A percentile compares a stretch with the other conserved stretches of the same genome.
phyloP scores from a whole-genome alignment of 2,329 filamentous ascomycete genomes.

The Periconia macrospinosa region DNA sequence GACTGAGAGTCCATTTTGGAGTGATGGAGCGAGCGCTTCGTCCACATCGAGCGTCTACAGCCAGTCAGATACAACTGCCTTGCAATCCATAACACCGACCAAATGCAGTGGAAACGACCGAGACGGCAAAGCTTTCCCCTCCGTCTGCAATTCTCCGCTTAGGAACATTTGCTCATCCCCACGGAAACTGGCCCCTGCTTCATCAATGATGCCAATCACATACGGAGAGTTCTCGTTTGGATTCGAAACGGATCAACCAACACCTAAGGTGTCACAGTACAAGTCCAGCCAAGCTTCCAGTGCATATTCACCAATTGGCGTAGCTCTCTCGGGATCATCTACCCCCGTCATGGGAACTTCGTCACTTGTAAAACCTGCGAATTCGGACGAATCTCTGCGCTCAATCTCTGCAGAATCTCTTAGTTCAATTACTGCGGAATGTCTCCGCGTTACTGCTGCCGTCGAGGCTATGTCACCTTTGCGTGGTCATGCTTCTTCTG shows the following conservation, averaged over 20 bases:
- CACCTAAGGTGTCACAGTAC: neutral
- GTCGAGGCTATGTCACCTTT: conserved; percentile 1
- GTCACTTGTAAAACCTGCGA: neutral
- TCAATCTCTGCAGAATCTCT: neutral
- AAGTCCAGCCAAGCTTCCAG: neutral
- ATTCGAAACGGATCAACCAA: conserved; percentile 3
- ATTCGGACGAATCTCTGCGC: neutral
- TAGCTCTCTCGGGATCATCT: conserved; percentile 7
- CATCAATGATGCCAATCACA: conserved; percentile 5
- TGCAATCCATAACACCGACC: conserved; percentile 7
- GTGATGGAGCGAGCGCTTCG: conserved; percentile 26
- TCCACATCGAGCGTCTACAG: conserved; percentile 33
- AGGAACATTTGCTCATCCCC: conserved; percentile 7
- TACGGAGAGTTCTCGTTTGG: conserved; percentile 15
- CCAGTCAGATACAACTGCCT: conserved; percentile 4
- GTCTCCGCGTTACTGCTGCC: neutral
- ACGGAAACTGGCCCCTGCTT: neutral
- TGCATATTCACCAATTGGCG: conserved; percentile 5
- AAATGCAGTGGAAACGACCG: conserved; percentile 23
- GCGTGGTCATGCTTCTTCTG: neutral
- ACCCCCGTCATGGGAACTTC: neutral
- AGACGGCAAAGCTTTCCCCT: conserved; percentile 33
- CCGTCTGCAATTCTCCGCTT: conserved; percentile 15
- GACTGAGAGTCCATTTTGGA: conserved; percentile 30
- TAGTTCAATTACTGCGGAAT: neutral